Base-by-base conservation (phyloP, 768 basidiomycete genomes). In the Lentinula aciculospora region DNA sequence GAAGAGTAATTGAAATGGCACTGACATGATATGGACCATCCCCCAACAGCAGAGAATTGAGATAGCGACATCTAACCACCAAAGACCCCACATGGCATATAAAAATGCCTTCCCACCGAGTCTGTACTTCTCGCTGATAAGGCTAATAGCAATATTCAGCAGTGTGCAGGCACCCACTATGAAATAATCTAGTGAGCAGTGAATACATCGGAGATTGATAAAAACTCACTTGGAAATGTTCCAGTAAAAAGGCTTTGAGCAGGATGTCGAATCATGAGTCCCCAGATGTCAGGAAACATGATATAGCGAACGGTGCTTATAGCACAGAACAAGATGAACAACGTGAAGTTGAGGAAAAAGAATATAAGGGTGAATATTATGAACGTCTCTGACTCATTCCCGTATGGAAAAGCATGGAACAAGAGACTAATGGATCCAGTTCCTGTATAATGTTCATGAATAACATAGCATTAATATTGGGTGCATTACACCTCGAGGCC, bases 21-120 rank as follows among this genome's bases (percentile, higher is more conserved):
- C 84, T 54, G 58, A 89, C 89, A 92, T 90, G 53, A 81, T 66
- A 61, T 90, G 83, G 1, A 89, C 66, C 36, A 84, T 71, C 7
- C 81, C 79, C 72, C 86, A 84, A 56, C 79, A 82, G 63, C 84
- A 84, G 29, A 81, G 21, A 2, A 79, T 50, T 0, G 85, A 83
- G 19, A 86, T 39, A 0, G 69, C 68, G 0, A 79, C 72, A 58
- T 86, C 83, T 36, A 81, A 39, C 86, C 86, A 88, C 86, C 87
- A 89, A 19, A 83, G 60, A 0, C 65, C 80, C 81, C 85, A 85
- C 42, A 84, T 63, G 7, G 71, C 59, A 44, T 79, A 83, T 1
- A 85, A 64, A 65, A 85, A 81, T 0, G 58, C 46, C 13, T 66
- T 69, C 3, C 83, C 82, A 2, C 81, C 81, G 40, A 84, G 78